Conservation (phyloP, 495 filamentous ascomycete genomes). For the Talaromyces adpressus region DNA sequence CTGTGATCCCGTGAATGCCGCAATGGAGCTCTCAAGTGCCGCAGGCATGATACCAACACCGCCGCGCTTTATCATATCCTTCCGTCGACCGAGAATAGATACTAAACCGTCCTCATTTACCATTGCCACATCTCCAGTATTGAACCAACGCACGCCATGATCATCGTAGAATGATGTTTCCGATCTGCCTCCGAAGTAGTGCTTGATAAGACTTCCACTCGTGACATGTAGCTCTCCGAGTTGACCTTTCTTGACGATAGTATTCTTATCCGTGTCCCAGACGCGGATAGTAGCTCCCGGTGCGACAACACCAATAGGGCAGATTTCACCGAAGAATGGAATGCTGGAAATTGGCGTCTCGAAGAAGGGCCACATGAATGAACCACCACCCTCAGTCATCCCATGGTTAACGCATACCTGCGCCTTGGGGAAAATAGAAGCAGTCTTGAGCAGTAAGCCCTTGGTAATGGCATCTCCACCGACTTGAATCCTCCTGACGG, state of each 20-base stretch:
- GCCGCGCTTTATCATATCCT: not conserved
- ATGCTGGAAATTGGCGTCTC: not conserved
- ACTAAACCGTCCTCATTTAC: not conserved
- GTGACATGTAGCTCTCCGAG: not conserved
- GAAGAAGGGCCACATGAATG: not conserved
- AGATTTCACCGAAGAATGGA: not conserved
- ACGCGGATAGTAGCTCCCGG: not conserved
- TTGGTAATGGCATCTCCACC: not conserved
- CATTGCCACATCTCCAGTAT: not conserved
- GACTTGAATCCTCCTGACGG: not conserved
- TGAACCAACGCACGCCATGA: not conserved
- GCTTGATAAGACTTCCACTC: not conserved
- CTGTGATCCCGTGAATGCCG: not conserved
- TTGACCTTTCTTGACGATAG: not conserved
- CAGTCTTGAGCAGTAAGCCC: not conserved
- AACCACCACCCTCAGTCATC: not conserved
- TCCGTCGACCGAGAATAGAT: not conserved
- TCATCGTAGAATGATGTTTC: not conserved
- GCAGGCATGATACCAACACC: not conserved
- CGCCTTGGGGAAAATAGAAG: not conserved
- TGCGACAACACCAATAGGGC: not conserved
- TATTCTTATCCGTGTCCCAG: not conserved
- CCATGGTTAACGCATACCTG: not conserved
- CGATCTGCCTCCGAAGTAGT: not conserved
- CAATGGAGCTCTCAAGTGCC: not conserved